phyloP scores from a whole-genome alignment of 306 rosid genomes.

The Oemleria cerasiformis region DNA sequence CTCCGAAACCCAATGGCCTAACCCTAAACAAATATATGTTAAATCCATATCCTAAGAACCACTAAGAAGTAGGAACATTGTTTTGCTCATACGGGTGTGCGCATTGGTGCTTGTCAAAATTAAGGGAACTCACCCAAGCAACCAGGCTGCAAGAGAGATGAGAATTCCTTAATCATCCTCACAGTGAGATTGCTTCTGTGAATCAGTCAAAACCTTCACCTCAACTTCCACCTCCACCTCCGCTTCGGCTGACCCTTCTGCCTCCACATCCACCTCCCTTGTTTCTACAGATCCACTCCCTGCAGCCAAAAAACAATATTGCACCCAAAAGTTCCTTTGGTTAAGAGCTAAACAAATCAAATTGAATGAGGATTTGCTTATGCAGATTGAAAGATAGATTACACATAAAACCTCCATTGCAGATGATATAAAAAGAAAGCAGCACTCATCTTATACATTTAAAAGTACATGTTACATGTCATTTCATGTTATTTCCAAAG shows the following conservation, averaged over 20 bases:
- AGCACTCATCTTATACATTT: not conserved
- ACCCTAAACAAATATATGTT: not conserved
- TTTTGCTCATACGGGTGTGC: not conserved
- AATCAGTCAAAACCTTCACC: slow-evolving; percentile 39
- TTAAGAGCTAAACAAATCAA: not conserved
- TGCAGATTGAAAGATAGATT: not conserved
- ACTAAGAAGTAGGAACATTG: not conserved
- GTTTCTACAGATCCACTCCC: slow-evolving; percentile 20
- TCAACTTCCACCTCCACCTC: slow-evolving; percentile 47
- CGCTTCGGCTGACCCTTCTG: slow-evolving; percentile 34
- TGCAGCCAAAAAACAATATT: slow-evolving; percentile 10
- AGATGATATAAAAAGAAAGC: not conserved
- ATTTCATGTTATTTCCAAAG: not conserved
- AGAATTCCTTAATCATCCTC: slow-evolving; percentile 62
- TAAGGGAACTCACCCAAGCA: slow-evolving; percentile 49
- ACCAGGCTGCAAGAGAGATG: slow-evolving; percentile 25
- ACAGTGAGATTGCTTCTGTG: slow-evolving; percentile 27
- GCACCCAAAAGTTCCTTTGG: not conserved
- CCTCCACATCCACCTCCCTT: slow-evolving; percentile 35
- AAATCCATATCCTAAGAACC: not conserved
- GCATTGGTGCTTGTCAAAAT: not conserved
- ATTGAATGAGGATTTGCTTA: not conserved
- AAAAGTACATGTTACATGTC: not conserved
- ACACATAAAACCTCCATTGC: not conserved
- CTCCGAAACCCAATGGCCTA: not conserved